These are phyloP conservation scores for Eucalyptus cladocalyx DNA, from an alignment of 345 rosid genomes.

Conservation along the genomic window DNA sequence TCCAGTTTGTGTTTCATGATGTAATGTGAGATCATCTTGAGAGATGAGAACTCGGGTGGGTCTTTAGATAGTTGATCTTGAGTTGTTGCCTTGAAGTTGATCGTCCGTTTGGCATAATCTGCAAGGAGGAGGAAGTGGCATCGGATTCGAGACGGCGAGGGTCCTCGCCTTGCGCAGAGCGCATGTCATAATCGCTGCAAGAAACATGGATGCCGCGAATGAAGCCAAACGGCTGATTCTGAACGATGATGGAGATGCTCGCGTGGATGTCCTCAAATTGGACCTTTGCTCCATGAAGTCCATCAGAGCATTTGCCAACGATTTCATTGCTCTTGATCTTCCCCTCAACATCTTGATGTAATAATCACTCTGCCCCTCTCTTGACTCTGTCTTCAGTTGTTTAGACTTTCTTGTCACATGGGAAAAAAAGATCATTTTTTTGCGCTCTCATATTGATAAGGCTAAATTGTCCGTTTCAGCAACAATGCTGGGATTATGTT, in stretches of 20 bases:
- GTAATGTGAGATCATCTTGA: not conserved
- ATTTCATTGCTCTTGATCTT: constrained; percentile 40
- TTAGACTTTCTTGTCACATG: not conserved
- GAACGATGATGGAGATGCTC: constrained; percentile 17
- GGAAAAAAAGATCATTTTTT: not conserved
- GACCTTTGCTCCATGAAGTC: constrained; percentile 61
- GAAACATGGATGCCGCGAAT: constrained; percentile 65
- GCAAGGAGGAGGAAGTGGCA: constrained; percentile 89
- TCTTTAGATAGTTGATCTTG: not conserved
- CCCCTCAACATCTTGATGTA: constrained; percentile 80
- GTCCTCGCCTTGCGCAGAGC: constrained; percentile 58
- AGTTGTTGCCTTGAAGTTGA: not conserved
- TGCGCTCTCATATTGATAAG: not conserved
- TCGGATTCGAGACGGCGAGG: constrained; percentile 86
- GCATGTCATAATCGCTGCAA: constrained; percentile 67
- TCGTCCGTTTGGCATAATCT: not conserved
- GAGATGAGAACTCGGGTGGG: not conserved
- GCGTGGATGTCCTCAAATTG: constrained; percentile 36
- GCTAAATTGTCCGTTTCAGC: constrained; percentile 10
- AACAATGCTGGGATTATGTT: constrained; percentile 90
- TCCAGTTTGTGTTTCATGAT: not conserved
- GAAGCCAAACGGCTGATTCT: constrained; percentile 46
- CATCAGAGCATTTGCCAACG: constrained; percentile 26
- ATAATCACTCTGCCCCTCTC: not conserved
- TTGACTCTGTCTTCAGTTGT: not conserved